Evolutionary conservation across 768 basidiomycete species (phyloP).

Genomic region (Trametes cingulata): DNA sequence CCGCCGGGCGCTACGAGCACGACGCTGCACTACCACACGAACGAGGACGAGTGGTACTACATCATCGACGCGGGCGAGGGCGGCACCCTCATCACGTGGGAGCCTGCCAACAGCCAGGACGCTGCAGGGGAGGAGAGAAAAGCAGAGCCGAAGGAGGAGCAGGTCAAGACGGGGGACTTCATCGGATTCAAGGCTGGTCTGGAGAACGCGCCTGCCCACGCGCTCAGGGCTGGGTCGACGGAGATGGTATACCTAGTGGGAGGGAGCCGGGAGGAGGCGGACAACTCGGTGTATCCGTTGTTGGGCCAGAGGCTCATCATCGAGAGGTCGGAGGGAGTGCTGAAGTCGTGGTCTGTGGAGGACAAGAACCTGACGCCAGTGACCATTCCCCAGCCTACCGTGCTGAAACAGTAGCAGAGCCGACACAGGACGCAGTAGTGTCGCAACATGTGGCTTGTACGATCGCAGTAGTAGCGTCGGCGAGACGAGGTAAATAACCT

Average conservation of each 20-base stretch:
- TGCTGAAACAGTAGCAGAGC: neutral
- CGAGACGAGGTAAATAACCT: too few relatives aligned
- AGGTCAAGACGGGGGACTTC: slow-evolving; percentile 26
- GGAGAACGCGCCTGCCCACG: slow-evolving; percentile 19
- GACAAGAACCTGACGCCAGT: slow-evolving; percentile 21
- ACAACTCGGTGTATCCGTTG: slow-evolving; percentile 26
- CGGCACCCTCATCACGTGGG: slow-evolving; percentile 20
- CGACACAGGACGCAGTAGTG: too few relatives aligned
- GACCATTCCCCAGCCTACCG: slow-evolving; percentile 1
- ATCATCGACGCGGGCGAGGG: slow-evolving; percentile 22
- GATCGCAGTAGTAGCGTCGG: too few relatives aligned
- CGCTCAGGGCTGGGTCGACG: slow-evolving; percentile 20
- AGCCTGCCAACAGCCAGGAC: neutral
- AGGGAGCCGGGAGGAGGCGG: slow-evolving; percentile 25
- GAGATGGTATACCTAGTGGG: slow-evolving; percentile 30
- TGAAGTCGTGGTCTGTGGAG: slow-evolving; percentile 16
- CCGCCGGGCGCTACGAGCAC: slow-evolving; percentile 21
- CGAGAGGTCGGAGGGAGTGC: slow-evolving; percentile 7
- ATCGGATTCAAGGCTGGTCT: slow-evolving; percentile 26
- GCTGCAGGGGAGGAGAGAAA: neutral
- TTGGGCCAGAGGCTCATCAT: slow-evolving; percentile 16
- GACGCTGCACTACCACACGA: slow-evolving; percentile 23
- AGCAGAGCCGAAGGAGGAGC: slow-evolving; percentile 20
- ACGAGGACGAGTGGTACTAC: slow-evolving; percentile 28
- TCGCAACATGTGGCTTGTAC: too few relatives aligned